Base-by-base conservation (phyloP, 768 basidiomycete species). In the Russula earlei region DNA sequence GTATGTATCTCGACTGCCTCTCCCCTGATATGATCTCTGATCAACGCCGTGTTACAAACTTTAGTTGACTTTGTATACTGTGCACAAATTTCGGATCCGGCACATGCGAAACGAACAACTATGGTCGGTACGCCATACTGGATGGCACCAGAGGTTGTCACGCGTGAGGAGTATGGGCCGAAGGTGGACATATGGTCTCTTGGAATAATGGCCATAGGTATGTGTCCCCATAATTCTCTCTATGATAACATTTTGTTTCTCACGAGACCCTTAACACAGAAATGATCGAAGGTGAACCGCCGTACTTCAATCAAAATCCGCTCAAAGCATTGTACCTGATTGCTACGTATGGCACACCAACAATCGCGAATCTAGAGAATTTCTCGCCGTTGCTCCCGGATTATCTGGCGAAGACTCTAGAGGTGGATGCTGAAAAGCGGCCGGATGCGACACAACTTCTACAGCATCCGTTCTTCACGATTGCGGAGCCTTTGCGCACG, bases 111-210 rank as follows among this genome's bases (percentile, higher is more conserved):
- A 72, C 84, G 93, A 24, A 95, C 92, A 34, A 96, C 93, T 36
- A 97, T 97, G 94, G 92, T 95, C 47, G 93, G 93, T 2, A 95
- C 94, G 1, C 93, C 94, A 1, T 96, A 97, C 69, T 97, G 93
- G 93, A 96, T 97, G 93, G 93, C 93, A 0, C 93, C 93, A 0
- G 93, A 97, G 69, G 93, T 97, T 43, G 94, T 96, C 61, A 97
- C 93, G 22, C 82, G 92, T 52, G 95, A 95, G 70, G 93, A 95
- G 72, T 96, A 96, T 68, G 93, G 94, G 0, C 89, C 93, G 11
- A 97, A 97, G 67, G 93, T 97, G n/a, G 93, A 96, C 65, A 92
- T 97, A 55, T 96, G 94, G 93, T 88, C 85, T 68, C 72, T 96
- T 60, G 93, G 93, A 5, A 96, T 97, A 75, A 95, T 94, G 81